A percentile compares a stretch with the other conserved stretches of the same genome.
phyloP scores from a whole-genome alignment of 345 rosid genomes.

The Geranium rotundifolium region DNA sequence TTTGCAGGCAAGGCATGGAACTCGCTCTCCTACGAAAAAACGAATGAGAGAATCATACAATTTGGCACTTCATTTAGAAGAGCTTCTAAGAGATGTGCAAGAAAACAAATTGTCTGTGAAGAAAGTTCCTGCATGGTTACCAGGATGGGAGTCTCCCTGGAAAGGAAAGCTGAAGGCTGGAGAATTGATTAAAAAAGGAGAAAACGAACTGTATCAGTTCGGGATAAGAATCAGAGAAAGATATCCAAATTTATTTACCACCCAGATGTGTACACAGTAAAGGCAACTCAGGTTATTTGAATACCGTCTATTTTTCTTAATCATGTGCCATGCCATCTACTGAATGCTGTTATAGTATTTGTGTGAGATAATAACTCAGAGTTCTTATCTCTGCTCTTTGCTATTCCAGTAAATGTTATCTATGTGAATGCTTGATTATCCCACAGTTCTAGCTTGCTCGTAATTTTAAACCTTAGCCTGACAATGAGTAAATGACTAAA shows the following conservation, averaged over 20 bases:
- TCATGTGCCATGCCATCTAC: no score
- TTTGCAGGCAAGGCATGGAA: constrained; percentile 84
- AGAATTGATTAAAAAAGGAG: constrained; percentile 62
- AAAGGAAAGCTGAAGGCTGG: constrained; percentile 74
- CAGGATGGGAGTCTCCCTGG: constrained; percentile 77
- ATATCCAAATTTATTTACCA: constrained; percentile 78
- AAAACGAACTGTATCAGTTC: constrained; percentile 68
- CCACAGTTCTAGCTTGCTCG: no score
- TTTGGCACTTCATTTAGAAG: constrained; percentile 51
- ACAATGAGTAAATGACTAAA: no score
- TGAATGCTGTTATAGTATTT: no score
- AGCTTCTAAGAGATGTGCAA: constrained; percentile 45
- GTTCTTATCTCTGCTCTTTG: no score
- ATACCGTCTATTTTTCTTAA: not conserved
- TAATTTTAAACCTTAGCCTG: no score
- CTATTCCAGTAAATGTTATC: no score
- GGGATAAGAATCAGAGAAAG: constrained; percentile 65
- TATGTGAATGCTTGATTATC: no score
- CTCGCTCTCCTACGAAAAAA: constrained; percentile 91
- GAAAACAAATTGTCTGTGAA: constrained; percentile 24
- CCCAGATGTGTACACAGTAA: constrained; percentile 66
- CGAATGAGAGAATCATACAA: constrained; percentile 58
- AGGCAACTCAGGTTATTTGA: constrained; percentile 67
- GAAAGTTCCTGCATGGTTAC: constrained; percentile 62
- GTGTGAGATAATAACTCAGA: no score